These are phyloP conservation scores for Capsella bursapastoris DNA, from an alignment of 345 rosid species.

Conservation along the genomic window DNA sequence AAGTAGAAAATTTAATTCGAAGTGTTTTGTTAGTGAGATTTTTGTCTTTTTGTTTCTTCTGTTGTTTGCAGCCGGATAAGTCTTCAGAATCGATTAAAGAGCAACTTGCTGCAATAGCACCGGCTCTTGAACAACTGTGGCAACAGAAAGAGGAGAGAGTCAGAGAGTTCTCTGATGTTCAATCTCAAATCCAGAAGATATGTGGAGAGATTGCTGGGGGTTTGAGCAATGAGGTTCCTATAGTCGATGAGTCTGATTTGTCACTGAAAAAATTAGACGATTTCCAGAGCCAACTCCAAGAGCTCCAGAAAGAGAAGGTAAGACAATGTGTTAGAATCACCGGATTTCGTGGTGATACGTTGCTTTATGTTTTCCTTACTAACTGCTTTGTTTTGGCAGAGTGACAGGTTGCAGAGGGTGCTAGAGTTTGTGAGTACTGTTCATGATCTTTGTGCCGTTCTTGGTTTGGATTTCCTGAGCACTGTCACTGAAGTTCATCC, in stretches of 20 bases:
- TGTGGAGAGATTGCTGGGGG: slow-evolving; percentile 95
- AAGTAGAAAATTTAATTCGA: slow-evolving; percentile 5
- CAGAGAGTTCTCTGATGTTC: slow-evolving; percentile 83
- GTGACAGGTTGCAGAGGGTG: slow-evolving; percentile 91
- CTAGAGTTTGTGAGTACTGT: slow-evolving; percentile 90
- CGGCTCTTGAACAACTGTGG: slow-evolving; percentile 86
- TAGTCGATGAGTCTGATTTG: slow-evolving; percentile 86
- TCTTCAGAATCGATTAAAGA: slow-evolving; percentile 92
- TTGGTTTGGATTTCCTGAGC: slow-evolving; percentile 88
- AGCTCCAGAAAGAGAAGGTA: slow-evolving; percentile 98
- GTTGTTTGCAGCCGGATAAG: slow-evolving; percentile 69
- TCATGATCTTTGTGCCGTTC: slow-evolving; percentile 93
- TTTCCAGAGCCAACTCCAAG: slow-evolving; percentile 82
- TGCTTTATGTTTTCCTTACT: neutral
- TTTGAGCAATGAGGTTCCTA: slow-evolving; percentile 61
- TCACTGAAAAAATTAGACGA: slow-evolving; percentile 80
- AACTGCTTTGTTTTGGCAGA: slow-evolving; percentile 51
- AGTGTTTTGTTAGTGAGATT: neutral
- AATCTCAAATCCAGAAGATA: slow-evolving; percentile 85
- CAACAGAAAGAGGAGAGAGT: slow-evolving; percentile 96
- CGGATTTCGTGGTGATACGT: neutral
- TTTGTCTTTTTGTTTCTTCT: neutral
- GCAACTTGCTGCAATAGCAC: slow-evolving; percentile 95
- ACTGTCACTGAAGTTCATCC: slow-evolving; percentile 95
- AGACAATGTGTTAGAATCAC: neutral